Evolutionary conservation across 208 protist genomes (phyloP), one percentile per base, ranked within the genome.

Genomic region (Crithidia expoeki): DNA sequence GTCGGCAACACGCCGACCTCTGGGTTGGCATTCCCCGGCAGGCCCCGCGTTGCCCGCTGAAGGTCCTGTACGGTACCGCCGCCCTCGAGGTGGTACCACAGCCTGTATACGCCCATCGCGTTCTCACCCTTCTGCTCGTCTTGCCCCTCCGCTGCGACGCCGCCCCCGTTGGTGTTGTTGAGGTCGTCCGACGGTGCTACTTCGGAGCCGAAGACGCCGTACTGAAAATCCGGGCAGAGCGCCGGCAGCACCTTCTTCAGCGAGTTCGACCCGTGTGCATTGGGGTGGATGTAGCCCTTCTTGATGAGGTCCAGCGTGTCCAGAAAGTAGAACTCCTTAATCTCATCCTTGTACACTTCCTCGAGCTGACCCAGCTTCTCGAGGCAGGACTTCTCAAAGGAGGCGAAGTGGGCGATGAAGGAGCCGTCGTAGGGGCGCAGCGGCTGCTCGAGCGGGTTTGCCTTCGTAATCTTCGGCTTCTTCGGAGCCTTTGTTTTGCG

Each of bases 211-310:
- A 94, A 96, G 46, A 93, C 80, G 67, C 88, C 88, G 80, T 94
- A 94, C 68, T 94, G 85, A 59, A 94, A 91, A 66, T 94, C 89
- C 16, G 92, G 88, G 65, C 87, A 94, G 0, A 96, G 67, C 28
- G 89, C 92, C 23, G 92, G 92, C 38, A 96, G 81, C 59, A 96
- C 80, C 69, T 96, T 96, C 79, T 96, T 96, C 17, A 96, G 83
- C 30, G 89, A 94, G 81, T 94, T 94, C 9, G 88, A 94, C 33
- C 92, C 92, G 28, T 91, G 73, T 30, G 89, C 84, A 67, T 94
- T 94, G 19, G 92, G 92, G 67, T 94, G 89, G 28, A 89, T 65
- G 68, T 87, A 83, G 36, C 84, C 85, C 55, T 87, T 84, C 64
- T 92, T 90, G 68, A 94, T 89, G 33, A 94, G 78, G 32, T 94